phyloP scores from a whole-genome alignment of 163 green algal species.

The Scenedesmus sp. region DNA sequence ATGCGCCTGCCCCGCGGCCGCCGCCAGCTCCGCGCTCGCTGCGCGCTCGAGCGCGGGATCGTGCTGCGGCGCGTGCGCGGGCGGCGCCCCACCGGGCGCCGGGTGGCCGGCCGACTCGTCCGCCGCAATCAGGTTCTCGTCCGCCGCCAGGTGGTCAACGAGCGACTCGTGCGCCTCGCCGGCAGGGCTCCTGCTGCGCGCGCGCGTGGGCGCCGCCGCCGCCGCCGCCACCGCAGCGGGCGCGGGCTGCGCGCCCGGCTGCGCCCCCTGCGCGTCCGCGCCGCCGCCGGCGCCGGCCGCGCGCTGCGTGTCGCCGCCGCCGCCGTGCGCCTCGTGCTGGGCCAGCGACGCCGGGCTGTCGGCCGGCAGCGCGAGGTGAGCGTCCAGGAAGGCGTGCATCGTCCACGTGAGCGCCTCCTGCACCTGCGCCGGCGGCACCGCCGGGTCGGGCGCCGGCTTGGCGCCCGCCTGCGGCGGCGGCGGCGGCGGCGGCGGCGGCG shows the following conservation, averaged over 20 bases:
- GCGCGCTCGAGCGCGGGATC: conserved; percentile 19
- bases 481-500: background rate
- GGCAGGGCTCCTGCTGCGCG: no score
- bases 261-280: no score
- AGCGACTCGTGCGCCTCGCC: no score
- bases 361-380: conserved; percentile 7
- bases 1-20: conserved; percentile 1
- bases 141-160: conserved; percentile 28
- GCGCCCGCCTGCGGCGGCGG: background rate
- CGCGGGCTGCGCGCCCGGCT: no score
- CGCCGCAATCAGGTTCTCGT: conserved; percentile 34
- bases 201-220: no score
- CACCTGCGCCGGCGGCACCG: background rate
- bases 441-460: background rate
- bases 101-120: conserved; percentile 7
- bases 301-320: background rate
- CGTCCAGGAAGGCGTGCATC: conserved; percentile 24
- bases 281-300: background rate
- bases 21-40: conserved; percentile 26
- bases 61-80: conserved; percentile 2
- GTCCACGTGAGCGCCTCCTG: conserved; percentile 28
- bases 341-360: background rate
- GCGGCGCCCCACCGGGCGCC: background rate
- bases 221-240: no score
- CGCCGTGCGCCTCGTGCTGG: conserved; percentile 9